These are phyloP conservation scores for Rutstroemia sp. DNA, from an alignment of 2,329 filamentous ascomycete species.

Conservation along the genomic window DNA sequence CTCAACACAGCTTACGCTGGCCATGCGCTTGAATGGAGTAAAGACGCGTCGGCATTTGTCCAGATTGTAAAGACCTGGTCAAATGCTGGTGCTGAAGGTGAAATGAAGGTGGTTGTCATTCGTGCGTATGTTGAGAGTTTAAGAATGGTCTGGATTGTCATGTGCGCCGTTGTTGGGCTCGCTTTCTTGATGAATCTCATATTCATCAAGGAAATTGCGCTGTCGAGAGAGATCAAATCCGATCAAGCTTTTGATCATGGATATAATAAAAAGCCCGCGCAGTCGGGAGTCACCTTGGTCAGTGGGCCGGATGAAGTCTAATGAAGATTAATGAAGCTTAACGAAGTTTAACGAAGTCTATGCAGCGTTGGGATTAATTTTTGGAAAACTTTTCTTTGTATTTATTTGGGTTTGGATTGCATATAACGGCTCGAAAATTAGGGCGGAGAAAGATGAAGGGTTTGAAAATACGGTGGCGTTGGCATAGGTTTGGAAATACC, in stretches of 20 bases:
- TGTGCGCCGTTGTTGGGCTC: slow-evolving; percentile 18
- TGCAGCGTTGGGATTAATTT: too few species aligned
- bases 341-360: too few species aligned
- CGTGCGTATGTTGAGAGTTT: slow-evolving; percentile 18
- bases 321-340: too few species aligned
- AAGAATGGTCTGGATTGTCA: slow-evolving; percentile 21
- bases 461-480: too few species aligned
- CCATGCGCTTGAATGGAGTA: slow-evolving; percentile 13
- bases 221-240: slow-evolving; percentile 43
- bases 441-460: too few species aligned
- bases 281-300: too few species aligned
- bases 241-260: slow-evolving; percentile 7
- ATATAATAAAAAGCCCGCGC: neutral
- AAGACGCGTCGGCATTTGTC: slow-evolving; percentile 17
- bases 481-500: too few species aligned
- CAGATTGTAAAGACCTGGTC: slow-evolving; percentile 17
- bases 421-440: too few species aligned
- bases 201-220: slow-evolving; percentile 36
- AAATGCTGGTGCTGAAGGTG: slow-evolving; percentile 5
- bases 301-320: too few species aligned
- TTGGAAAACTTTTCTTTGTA: too few species aligned
- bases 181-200: slow-evolving; percentile 30
- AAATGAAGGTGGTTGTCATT: slow-evolving; percentile 10
- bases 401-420: too few species aligned
- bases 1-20: slow-evolving; percentile 11